Evolutionary conservation across 2,329 filamentous ascomycete genomes (phyloP), one percentile per base, ranked within the genome.

Genomic region (Verticillium longisporum): DNA sequence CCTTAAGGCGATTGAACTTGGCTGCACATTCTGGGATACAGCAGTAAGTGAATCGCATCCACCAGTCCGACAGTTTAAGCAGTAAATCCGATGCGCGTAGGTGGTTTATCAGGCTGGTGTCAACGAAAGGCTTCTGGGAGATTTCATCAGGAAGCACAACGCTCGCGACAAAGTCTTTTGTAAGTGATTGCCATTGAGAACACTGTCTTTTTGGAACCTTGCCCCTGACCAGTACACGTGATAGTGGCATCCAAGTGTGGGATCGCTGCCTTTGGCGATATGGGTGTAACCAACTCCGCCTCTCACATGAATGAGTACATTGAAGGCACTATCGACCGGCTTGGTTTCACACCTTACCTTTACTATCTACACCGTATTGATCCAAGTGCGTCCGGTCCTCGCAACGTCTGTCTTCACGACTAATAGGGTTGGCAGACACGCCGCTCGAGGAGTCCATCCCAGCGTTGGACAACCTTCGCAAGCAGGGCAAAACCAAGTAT

Each of bases 91-190:
- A 15, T 21, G 13, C 21, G 11, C 6, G 13, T 67, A 79, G 77
- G 77, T 81, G 26, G 72, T 75, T 4, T 82, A 81, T 61, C 66
- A 72, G 66, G 73, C 74, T 1, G 79, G 79, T 38, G 73, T 79
- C 13, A 81, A 82, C 57, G 80, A 82, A 60, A 80, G 78, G 67
- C 72, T 82, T 0, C 68, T 82, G 0, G 80, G 79, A 3, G 77
- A 80, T 36, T 82, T 81, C 62, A 80, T 82, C 62, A 67, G 75
- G 31, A 82, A 81, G 65, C 78, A 82, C 67, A 78, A 81, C 57
- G 70, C 78, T 10, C 76, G 80, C 1, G 78, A 81, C 60, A 80
- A 81, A 63, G 45, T 81, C n/a, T 81, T 81, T 63, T 67, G 77
- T 79, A 62, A 59, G 18, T 21, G 18, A 21, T 21, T 21, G 18